Conservation (phyloP, 768 basidiomycete genomes). For the Amanita pallidorosea region DNA sequence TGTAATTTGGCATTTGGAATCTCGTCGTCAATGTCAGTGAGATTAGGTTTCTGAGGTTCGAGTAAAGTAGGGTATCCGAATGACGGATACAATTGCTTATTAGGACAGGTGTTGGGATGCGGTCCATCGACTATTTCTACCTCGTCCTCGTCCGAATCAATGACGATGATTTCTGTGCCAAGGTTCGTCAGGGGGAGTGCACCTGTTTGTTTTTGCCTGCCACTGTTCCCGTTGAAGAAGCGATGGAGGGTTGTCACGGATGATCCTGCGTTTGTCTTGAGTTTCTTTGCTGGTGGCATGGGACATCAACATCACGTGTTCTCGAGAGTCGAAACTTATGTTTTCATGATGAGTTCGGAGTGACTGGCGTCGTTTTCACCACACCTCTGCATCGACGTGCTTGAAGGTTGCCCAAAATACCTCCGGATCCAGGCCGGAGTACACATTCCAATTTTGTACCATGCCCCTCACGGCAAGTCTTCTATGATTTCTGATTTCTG, state of each 20-base stretch:
- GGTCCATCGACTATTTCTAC: constrained; percentile 21
- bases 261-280: constrained; percentile 18
- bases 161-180: constrained; percentile 39
- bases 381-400: too few relatives aligned
- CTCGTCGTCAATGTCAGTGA: not conserved
- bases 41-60: not conserved
- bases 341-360: too few relatives aligned
- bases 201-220: constrained; percentile 1
- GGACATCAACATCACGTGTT: not conserved
- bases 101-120: constrained; percentile 8
- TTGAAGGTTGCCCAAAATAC: too few relatives aligned
- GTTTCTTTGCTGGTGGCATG: constrained; percentile 28
- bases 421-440: too few relatives aligned
- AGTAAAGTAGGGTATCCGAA: constrained; percentile 13
- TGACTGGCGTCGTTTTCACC: too few relatives aligned
- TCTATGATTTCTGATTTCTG: too few relatives aligned
- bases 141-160: constrained; percentile 51
- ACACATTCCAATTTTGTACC: too few relatives aligned
- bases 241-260: constrained; percentile 31
- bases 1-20: not conserved
- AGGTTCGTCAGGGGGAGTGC: not conserved
- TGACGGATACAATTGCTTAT: constrained; percentile 10
- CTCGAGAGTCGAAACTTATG: too few relatives aligned
- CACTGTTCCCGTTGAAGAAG: constrained; percentile 31
- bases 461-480: too few relatives aligned